Base-by-base conservation (phyloP, 306 rosid species). In the Crotalaria pallida region DNA sequence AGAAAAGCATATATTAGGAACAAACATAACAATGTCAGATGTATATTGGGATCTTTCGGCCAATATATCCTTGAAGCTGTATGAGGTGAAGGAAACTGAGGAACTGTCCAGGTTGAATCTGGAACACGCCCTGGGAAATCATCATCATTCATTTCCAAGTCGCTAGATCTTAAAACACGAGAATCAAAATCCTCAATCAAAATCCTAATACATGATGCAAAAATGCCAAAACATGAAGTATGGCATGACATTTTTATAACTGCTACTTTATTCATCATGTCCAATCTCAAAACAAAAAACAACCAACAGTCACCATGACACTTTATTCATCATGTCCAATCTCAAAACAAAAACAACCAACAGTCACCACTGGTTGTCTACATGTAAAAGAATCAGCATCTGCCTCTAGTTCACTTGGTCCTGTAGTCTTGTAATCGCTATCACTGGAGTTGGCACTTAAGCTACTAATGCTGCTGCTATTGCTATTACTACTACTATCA, bases 311-410 rank as follows among this genome's bases (percentile, higher is more conserved):
- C n/a, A n/a, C n/a, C n/a, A n/a, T n/a, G n/a, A n/a, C n/a, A n/a
- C n/a, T n/a, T n/a, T n/a, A n/a, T n/a, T n/a, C n/a, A n/a, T n/a
- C n/a, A n/a, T n/a, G n/a, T n/a, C n/a, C n/a, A n/a, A n/a, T n/a
- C n/a, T n/a, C n/a, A n/a, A n/a, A n/a, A n/a, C n/a, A n/a, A n/a
- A n/a, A n/a, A n/a, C n/a, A n/a, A n/a, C n/a, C n/a, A n/a, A n/a
- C n/a, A n/a, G n/a, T n/a, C n/a, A 90, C 81, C 82, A 85, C 87
- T 72, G 98, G 86, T 79, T 85, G 92, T 87, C 96, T 76, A 55
- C 98, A 88, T 0, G 88, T 83, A 79, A 93, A 79, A 72, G 98
- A 93, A 87, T 93, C 98, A 62, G 98, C 98, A 80, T 93, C 98
- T 10, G 96, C 97, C 87, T 94, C 98, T 18, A 90, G 89, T 65